These are phyloP conservation scores for Pyrenophora seminiperda DNA, from an alignment of 2,329 filamentous ascomycete genomes.

Conservation along the genomic window DNA sequence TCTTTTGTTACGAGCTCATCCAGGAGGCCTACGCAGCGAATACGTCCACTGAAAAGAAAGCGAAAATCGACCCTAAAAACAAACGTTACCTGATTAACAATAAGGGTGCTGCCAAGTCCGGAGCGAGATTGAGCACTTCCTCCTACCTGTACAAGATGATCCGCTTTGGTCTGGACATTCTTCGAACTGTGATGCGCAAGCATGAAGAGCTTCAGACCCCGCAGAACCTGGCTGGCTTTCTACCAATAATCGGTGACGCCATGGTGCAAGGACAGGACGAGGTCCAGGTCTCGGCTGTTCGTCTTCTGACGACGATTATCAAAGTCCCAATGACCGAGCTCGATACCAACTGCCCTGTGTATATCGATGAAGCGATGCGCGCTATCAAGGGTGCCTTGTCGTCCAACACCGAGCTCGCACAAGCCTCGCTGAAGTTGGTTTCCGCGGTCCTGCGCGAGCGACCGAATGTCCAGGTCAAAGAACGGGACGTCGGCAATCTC, in stretches of 20 bases:
- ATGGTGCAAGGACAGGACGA: conserved; percentile 86
- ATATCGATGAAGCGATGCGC: conserved; percentile 82
- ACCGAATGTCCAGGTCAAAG: conserved; percentile 74
- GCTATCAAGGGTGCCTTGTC: conserved; percentile 76
- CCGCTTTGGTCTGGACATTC: conserved; percentile 83
- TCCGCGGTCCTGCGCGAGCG: conserved; percentile 84
- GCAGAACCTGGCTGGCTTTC: conserved; percentile 79
- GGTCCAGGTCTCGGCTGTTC: conserved; percentile 85
- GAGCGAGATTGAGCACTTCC: conserved; percentile 71
- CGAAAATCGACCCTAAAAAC: conserved; percentile 51
- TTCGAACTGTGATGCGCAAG: conserved; percentile 85
- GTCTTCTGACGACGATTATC: conserved; percentile 81
- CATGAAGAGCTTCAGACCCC: conserved; percentile 80
- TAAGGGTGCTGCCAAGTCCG: conserved; percentile 75
- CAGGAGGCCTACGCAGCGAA: conserved; percentile 77
- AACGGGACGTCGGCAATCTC: conserved; percentile 80
- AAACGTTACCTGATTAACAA: conserved; percentile 79
- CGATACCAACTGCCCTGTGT: conserved; percentile 74
- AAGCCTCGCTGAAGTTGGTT: conserved; percentile 86
- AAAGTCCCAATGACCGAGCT: conserved; percentile 77
- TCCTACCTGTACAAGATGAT: conserved; percentile 87
- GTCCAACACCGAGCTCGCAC: conserved; percentile 81
- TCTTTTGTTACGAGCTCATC: conserved; percentile 95
- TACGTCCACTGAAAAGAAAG: conserved; percentile 50
- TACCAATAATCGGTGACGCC: conserved; percentile 87